These are phyloP conservation scores for Coemansia sp. DNA, from an alignment of 192 early-diverging fungal genomes.

Conservation along the genomic window DNA sequence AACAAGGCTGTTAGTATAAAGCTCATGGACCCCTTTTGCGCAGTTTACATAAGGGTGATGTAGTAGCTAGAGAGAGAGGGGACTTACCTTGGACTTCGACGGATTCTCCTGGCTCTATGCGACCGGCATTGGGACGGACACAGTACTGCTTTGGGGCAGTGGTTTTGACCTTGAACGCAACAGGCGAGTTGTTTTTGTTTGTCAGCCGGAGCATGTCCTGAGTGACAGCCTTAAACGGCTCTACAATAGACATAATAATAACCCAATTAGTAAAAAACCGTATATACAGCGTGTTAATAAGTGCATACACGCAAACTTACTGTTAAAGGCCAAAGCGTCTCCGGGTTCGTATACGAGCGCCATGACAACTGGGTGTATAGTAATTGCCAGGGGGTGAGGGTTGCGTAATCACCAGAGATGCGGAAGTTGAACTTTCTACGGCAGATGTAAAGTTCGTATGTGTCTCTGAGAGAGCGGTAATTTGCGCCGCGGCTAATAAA, in stretches of 20 bases:
- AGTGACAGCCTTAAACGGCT: slow-evolving; percentile 66
- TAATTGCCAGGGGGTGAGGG: neutral
- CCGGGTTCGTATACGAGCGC: slow-evolving; percentile 65
- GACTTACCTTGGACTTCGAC: slow-evolving; percentile 77
- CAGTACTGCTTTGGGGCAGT: slow-evolving; percentile 98
- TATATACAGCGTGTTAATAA: neutral
- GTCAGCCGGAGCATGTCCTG: slow-evolving; percentile 62
- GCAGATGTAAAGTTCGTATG: neutral
- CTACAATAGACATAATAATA: slow-evolving; percentile 25
- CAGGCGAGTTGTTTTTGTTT: slow-evolving; percentile 66
- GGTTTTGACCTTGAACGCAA: slow-evolving; percentile 99
- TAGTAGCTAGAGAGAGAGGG: neutral
- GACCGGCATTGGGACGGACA: slow-evolving; percentile 91
- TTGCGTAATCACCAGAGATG: slow-evolving; percentile 5
- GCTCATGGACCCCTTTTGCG: neutral
- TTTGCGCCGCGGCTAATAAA: neutral
- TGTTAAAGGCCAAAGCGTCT: slow-evolving; percentile 59
- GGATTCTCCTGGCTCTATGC: slow-evolving; percentile 67
- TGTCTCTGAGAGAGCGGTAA: neutral
- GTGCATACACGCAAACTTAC: slow-evolving; percentile 51
- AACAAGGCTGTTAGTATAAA: neutral
- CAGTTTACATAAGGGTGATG: neutral
- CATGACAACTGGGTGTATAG: slow-evolving; percentile 37
- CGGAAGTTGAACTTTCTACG: slow-evolving; percentile 4
- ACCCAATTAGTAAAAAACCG: neutral